These are phyloP conservation scores for Hyparrhenia diplandra DNA, from an alignment of 176 grass and related monocot species.

Conservation along the genomic window DNA sequence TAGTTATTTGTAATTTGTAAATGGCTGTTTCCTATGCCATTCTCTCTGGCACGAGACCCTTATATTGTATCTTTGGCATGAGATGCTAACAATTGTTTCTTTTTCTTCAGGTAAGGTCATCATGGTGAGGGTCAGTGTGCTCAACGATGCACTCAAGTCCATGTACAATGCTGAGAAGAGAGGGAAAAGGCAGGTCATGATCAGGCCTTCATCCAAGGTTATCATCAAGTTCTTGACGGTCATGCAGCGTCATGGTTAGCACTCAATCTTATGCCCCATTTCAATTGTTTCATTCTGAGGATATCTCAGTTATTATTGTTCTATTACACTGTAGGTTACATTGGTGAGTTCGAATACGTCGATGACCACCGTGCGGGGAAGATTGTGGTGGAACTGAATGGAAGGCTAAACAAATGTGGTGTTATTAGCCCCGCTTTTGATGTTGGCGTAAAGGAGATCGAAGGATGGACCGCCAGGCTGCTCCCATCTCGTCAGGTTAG, in stretches of 20 bases:
- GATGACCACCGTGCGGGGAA: slow-evolving; percentile 73
- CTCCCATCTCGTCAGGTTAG: slow-evolving; percentile 64
- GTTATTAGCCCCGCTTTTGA: slow-evolving; percentile 80
- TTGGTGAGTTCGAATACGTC: slow-evolving; percentile 72
- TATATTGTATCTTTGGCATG: too few relatives aligned
- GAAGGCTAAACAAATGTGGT: slow-evolving; percentile 74
- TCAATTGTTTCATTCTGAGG: background rate
- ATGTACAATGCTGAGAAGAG: slow-evolving; percentile 92
- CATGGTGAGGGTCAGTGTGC: slow-evolving; percentile 74
- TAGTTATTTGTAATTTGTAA: background rate
- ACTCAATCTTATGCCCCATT: background rate
- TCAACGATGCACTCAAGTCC: slow-evolving; percentile 77
- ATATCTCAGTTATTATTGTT: background rate
- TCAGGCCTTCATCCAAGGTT: slow-evolving; percentile 75
- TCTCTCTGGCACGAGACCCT: too few relatives aligned
- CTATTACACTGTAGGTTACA: slow-evolving; percentile 47
- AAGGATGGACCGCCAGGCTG: slow-evolving; percentile 65
- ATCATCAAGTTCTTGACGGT: slow-evolving; percentile 78
- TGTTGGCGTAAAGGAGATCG: slow-evolving; percentile 70
- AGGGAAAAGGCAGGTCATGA: slow-evolving; percentile 75
- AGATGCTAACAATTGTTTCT: background rate
- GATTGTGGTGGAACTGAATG: slow-evolving; percentile 70
- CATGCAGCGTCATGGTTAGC: slow-evolving; percentile 77
- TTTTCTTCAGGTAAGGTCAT: slow-evolving; percentile 14
- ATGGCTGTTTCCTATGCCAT: background rate